Base-by-base conservation (phyloP, 345 rosid genomes). In the Luvunga scandens region DNA sequence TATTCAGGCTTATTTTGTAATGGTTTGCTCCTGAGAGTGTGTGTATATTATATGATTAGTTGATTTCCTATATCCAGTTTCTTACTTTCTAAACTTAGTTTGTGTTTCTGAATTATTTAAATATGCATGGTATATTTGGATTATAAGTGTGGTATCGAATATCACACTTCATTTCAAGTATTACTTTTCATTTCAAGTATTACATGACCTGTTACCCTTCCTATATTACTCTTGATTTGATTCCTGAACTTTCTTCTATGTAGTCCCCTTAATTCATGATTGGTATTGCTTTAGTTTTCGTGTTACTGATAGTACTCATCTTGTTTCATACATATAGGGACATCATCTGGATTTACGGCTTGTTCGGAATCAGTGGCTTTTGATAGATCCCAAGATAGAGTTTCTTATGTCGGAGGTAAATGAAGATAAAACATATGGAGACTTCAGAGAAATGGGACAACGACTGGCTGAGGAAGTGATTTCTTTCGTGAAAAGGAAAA, bases 291-390 rank as follows among this genome's bases (percentile, higher is more conserved):
- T 5, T 45, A 12, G 7, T 64, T 19, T 65, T 65, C 71, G 22
- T 30, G 12, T 50, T 13, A 45, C 21, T 12, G 50, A 28, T 48
- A 45, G 34, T 21, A 64, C 48, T 65, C 19, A 34, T 55, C 2
- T 24, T 16, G 9, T 34, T 67, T 50, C 59, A 65, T 48, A 25
- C 42, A 65, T 66, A 73, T 75, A 96, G 98, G 99, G 99, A 74
- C 97, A 96, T 86, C 98, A 96, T 83, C 89, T 94, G 83, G 99
- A 96, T 88, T 83, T 94, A 69, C 86, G 99, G 79, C 99, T 92
- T 79, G 90, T 94, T 48, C 87, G 98, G 31, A 96, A 94, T 84
- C 99, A 94, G 53, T 96, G 99, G 99, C 97, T 96, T 80, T 80
- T 96, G 90, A 88, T 96, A 75, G 98, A 96, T 83, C 92, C 97